Conservation (phyloP, 108 stramenopile species). For the Skeletonema grethae region DNA sequence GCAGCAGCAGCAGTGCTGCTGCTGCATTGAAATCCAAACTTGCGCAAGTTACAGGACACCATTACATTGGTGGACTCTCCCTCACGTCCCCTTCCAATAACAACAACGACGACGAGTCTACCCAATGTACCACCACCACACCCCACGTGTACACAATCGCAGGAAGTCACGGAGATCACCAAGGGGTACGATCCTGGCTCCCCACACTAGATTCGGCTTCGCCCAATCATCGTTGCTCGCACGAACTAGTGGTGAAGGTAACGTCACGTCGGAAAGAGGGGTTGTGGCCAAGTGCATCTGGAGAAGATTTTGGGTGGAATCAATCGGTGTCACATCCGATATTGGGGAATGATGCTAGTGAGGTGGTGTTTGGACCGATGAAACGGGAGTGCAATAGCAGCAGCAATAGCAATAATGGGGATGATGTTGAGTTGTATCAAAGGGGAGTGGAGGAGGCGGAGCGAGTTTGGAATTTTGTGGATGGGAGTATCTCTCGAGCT, state of each 20-base stretch:
- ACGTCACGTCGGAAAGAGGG: slow-evolving; percentile 64
- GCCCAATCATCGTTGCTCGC: slow-evolving; percentile 63
- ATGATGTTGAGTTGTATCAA: slow-evolving; percentile 7
- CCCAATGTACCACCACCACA: slow-evolving; percentile 17
- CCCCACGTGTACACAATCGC: slow-evolving; percentile 81
- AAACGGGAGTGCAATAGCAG: background rate
- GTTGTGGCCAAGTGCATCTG: slow-evolving; percentile 61
- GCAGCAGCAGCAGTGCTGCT: background rate
- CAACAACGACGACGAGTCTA: slow-evolving; percentile 2
- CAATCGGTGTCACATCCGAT: slow-evolving; percentile 63
- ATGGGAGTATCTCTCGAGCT: slow-evolving; percentile 15
- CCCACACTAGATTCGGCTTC: slow-evolving; percentile 85
- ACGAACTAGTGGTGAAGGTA: slow-evolving; percentile 67
- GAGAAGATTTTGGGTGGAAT: slow-evolving; percentile 74
- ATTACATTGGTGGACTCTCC: slow-evolving; percentile 45
- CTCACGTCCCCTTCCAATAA: slow-evolving; percentile 24
- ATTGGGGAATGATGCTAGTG: slow-evolving; percentile 15
- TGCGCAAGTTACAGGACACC: slow-evolving; percentile 39
- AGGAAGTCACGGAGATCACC: slow-evolving; percentile 81
- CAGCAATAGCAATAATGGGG: background rate
- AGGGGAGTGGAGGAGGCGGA: slow-evolving; percentile 29
- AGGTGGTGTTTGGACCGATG: slow-evolving; percentile 15
- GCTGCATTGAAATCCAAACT: background rate
- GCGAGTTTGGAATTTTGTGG: slow-evolving; percentile 51
- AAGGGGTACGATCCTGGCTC: slow-evolving; percentile 82